These are phyloP conservation scores for Ziziphus jujuba DNA, from an alignment of 306 rosid species.

Conservation along the genomic window DNA sequence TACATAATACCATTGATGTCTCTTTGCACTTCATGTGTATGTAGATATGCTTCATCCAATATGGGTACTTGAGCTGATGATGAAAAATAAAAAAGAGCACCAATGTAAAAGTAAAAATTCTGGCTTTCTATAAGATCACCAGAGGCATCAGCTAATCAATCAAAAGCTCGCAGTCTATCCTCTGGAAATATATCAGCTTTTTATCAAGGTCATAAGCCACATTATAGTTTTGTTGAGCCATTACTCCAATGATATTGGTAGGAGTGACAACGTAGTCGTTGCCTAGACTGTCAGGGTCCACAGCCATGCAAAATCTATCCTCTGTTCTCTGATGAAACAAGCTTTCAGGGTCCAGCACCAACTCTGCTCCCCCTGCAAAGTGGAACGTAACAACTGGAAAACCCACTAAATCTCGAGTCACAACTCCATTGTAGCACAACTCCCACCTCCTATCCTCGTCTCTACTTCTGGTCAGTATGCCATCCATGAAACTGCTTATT, in stretches of 20 bases:
- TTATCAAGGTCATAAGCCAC: constrained; percentile 37
- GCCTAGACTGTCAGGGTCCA: neutral
- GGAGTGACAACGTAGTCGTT: neutral
- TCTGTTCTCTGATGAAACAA: constrained; percentile 17
- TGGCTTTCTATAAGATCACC: too few species aligned
- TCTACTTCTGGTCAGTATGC: neutral
- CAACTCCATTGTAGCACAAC: constrained; percentile 31
- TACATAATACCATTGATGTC: too few species aligned
- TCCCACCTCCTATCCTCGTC: neutral
- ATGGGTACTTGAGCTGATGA: too few species aligned
- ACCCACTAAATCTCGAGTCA: constrained; percentile 29
- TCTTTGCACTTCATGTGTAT: too few species aligned
- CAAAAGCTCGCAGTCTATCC: constrained; percentile 44
- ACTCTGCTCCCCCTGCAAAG: constrained; percentile 35
- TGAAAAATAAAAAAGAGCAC: too few species aligned
- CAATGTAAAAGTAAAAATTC: too few species aligned
- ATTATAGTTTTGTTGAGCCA: constrained; percentile 45
- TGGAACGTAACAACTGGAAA: constrained; percentile 42
- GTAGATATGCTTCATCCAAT: too few species aligned
- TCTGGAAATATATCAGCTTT: constrained; percentile 29
- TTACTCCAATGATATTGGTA: constrained; percentile 16
- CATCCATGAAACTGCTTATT: constrained; percentile 15
- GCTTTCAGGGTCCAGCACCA: constrained; percentile 33
- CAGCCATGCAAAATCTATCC: constrained; percentile 25
- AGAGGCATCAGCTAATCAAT: neutral